These are phyloP conservation scores for Leptographium wingfieldii DNA, from an alignment of 2,329 filamentous ascomycete species.

Conservation along the genomic window DNA sequence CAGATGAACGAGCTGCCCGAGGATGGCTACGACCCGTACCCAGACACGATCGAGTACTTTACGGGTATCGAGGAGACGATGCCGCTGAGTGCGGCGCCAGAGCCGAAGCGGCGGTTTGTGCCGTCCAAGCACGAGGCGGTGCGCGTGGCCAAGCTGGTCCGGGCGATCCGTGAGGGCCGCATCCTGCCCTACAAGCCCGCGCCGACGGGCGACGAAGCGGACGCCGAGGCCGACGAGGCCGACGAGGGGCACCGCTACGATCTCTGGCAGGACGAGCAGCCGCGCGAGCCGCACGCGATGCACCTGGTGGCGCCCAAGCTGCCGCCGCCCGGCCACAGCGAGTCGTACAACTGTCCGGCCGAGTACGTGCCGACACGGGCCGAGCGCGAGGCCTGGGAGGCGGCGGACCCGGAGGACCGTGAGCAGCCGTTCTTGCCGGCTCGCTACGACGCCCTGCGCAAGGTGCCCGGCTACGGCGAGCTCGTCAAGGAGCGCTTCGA, in stretches of 20 bases:
- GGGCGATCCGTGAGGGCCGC: slow-evolving; percentile 84
- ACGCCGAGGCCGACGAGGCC: slow-evolving; percentile 55
- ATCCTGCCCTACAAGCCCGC: slow-evolving; percentile 82
- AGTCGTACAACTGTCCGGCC: slow-evolving; percentile 90
- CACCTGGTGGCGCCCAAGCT: slow-evolving; percentile 90
- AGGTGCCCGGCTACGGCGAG: slow-evolving; percentile 79
- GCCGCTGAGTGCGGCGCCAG: slow-evolving; percentile 86
- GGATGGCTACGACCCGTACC: slow-evolving; percentile 87
- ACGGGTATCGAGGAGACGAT: slow-evolving; percentile 83
- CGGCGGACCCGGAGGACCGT: slow-evolving; percentile 76
- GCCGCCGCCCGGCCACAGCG: slow-evolving; percentile 70
- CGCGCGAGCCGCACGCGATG: slow-evolving; percentile 76
- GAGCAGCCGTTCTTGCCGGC: slow-evolving; percentile 80
- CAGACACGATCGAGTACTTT: slow-evolving; percentile 88
- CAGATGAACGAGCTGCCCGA: slow-evolving; percentile 80
- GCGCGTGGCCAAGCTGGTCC: slow-evolving; percentile 92
- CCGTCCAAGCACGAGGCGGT: slow-evolving; percentile 97
- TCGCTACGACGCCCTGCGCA: slow-evolving; percentile 71
- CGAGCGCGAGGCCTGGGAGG: slow-evolving; percentile 76
- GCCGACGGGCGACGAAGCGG: slow-evolving; percentile 32
- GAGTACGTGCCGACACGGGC: slow-evolving; percentile 84
- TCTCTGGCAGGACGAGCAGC: slow-evolving; percentile 86
- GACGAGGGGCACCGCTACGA: slow-evolving; percentile 67
- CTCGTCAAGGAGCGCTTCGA: slow-evolving; percentile 96
- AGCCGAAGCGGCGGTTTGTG: slow-evolving; percentile 89